Conservation (phyloP, 1,284 basidiomycete genomes). For the Naganishia albida region DNA sequence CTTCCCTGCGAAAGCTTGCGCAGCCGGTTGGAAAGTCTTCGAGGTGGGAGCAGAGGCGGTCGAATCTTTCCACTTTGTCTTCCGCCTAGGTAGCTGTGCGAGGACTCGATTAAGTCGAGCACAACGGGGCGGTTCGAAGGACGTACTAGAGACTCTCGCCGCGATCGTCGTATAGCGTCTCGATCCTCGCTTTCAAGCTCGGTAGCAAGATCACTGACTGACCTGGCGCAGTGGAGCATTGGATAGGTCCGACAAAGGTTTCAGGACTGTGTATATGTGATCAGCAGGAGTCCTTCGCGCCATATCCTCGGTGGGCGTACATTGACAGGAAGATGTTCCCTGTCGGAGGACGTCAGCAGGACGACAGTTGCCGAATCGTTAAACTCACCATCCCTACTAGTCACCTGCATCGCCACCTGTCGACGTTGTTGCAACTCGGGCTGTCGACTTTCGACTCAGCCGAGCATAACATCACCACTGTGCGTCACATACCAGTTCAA, state of each 20-base stretch:
- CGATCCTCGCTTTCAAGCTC: conserved; percentile 14
- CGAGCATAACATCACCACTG: background rate
- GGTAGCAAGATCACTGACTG: conserved; percentile 29
- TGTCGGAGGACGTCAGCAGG: background rate
- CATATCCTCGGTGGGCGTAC: background rate
- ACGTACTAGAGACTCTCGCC: conserved; percentile 32
- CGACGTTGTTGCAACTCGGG: conserved; percentile 24
- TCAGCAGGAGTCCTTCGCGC: background rate
- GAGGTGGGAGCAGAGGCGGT: conserved; percentile 19
- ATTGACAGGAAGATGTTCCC: conserved; percentile 31
- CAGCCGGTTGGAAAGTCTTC: conserved; percentile 30
- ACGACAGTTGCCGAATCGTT: too few relatives aligned
- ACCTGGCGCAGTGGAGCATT: conserved; percentile 30
- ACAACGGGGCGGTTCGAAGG: background rate
- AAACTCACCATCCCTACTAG: conserved; percentile 28
- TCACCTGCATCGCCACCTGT: conserved; percentile 22
- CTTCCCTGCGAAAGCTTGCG: conserved; percentile 4
- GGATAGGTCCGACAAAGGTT: conserved; percentile 29
- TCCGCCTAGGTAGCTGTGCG: conserved; percentile 29
- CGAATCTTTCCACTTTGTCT: conserved; percentile 2
- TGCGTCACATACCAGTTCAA: conserved; percentile 24
- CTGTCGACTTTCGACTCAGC: background rate
- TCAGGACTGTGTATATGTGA: conserved; percentile 9
- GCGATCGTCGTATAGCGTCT: conserved; percentile 24
- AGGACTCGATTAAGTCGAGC: too few relatives aligned